A percentile compares a stretch with the other conserved stretches of the same genome.
Conservation (phyloP, 495 filamentous ascomycete genomes). For the Talaromyces wortmannii region DNA sequence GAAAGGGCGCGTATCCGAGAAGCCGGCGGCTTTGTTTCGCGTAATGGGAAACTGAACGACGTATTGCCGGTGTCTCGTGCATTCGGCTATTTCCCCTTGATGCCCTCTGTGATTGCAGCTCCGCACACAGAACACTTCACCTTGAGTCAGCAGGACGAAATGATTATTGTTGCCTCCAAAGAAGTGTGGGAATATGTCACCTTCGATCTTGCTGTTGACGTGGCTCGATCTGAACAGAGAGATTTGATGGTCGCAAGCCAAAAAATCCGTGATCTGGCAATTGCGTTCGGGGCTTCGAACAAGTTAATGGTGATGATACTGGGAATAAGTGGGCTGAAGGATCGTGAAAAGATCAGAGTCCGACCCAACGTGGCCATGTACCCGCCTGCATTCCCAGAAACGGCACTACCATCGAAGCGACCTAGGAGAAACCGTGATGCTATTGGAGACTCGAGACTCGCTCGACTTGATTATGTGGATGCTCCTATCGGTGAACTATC, state of each 20-base stretch:
- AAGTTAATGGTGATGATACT: slow-evolving; percentile 99
- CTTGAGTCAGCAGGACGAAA: slow-evolving; percentile 86
- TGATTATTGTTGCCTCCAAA: slow-evolving; percentile 82
- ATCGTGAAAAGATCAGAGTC: slow-evolving; percentile 59
- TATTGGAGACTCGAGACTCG: slow-evolving; percentile 71
- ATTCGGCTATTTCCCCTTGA: slow-evolving; percentile 88
- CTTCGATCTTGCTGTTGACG: slow-evolving; percentile 84
- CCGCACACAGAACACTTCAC: slow-evolving; percentile 74
- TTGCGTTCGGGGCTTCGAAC: slow-evolving; percentile 83
- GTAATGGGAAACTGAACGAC: slow-evolving; percentile 91
- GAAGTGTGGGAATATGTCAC: slow-evolving; percentile 94
- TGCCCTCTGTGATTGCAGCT: slow-evolving; percentile 88
- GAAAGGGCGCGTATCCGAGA: slow-evolving; percentile 89
- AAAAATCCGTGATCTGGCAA: slow-evolving; percentile 89
- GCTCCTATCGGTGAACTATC: slow-evolving; percentile 84
- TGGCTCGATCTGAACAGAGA: slow-evolving; percentile 71
- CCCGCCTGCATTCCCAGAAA: slow-evolving; percentile 63
- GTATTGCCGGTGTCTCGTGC: slow-evolving; percentile 83
- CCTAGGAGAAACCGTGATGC: slow-evolving; percentile 60
- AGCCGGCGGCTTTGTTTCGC: slow-evolving; percentile 90
- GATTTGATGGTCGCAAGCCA: slow-evolving; percentile 97
- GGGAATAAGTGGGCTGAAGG: slow-evolving; percentile 82
- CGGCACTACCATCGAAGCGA: slow-evolving; percentile 55
- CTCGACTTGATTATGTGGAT: slow-evolving; percentile 83
- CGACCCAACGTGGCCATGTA: slow-evolving; percentile 71